A percentile compares a stretch with the other conserved stretches of the same genome.
phyloP scores from a whole-genome alignment of 306 rosid species.

The Trifolium fragiferum region DNA sequence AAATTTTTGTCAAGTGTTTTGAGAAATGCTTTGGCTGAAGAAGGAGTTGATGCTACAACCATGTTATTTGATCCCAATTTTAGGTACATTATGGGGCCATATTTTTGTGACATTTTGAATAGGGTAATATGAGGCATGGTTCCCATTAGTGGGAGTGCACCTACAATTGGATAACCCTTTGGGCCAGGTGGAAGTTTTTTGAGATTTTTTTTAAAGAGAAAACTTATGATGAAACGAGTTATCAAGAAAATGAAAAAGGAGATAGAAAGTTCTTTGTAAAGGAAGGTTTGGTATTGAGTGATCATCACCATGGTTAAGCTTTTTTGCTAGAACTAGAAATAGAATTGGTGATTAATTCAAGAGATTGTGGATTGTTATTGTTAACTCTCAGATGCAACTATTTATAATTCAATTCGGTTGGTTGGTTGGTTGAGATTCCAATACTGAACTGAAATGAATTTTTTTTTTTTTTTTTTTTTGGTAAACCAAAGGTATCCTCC shows the following conservation, averaged over 20 bases:
- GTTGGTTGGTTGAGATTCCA: not conserved
- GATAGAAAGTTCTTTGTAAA: not conserved
- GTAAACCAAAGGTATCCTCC: no score
- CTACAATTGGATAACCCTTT: conserved; percentile 34
- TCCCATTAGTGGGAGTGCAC: conserved; percentile 44
- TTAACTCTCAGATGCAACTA: not conserved
- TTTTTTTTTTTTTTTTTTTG: no score
- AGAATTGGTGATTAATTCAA: not conserved
- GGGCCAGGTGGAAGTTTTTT: conserved; percentile 41
- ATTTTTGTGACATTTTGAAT: conserved; percentile 40
- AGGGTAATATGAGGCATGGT: conserved; percentile 42
- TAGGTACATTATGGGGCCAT: conserved; percentile 39
- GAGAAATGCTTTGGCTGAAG: conserved; percentile 39
- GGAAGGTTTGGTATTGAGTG: conserved; percentile 3
- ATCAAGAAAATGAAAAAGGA: conserved; percentile 31
- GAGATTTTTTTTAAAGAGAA: not conserved
- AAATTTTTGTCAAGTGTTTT: conserved; percentile 41
- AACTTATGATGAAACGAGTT: not conserved
- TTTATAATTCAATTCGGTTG: not conserved
- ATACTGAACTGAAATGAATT: no score
- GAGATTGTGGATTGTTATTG: not conserved
- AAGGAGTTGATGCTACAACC: conserved; percentile 42
- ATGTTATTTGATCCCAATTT: conserved; percentile 40
- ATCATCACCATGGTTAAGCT: not conserved
- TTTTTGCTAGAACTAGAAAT: not conserved